A percentile compares a stretch with the other conserved stretches of the same genome.
Evolutionary conservation across 1,139 yeast genomes (phyloP).

Genomic region (Zygoascus hellenicus): DNA sequence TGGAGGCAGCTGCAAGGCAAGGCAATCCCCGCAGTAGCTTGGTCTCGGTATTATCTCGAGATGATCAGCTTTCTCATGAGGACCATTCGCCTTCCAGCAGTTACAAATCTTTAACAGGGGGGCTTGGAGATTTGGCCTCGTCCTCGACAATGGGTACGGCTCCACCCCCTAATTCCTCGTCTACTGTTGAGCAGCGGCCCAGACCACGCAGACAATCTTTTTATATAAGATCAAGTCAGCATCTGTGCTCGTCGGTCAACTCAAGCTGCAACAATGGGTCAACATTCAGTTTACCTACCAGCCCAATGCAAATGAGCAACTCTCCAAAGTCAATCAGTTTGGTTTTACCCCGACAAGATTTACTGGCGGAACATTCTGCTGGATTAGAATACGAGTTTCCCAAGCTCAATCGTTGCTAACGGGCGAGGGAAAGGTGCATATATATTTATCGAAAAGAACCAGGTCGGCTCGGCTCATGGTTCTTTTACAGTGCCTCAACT

Average conservation of each 20-base stretch:
- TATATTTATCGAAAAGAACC: too few species aligned
- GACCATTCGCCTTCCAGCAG: conserved; percentile 2
- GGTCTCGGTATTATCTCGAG: too few species aligned
- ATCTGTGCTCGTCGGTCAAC: conserved; percentile 13
- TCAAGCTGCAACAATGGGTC: conserved; percentile 4
- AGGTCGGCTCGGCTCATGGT: too few species aligned
- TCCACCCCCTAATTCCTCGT: not conserved
- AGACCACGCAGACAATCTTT: conserved; percentile 19
- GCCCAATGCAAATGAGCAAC: conserved; percentile 1
- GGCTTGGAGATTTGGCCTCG: conserved; percentile 1
- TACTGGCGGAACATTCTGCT: conserved; percentile 8
- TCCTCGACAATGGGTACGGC: too few species aligned
- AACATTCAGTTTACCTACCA: conserved; percentile 10
- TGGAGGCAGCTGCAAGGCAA: conserved; percentile 1
- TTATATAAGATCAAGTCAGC: conserved; percentile 20
- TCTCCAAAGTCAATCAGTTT: conserved; percentile 21
- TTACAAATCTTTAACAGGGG: not conserved
- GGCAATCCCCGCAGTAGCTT: not conserved
- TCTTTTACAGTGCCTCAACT: too few species aligned
- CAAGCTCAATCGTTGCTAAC: not conserved
- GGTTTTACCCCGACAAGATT: conserved; percentile 19
- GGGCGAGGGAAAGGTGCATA: too few species aligned
- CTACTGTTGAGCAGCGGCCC: not conserved
- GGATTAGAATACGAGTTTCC: conserved; percentile 22
- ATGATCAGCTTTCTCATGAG: too few species aligned